Base-by-base conservation (phyloP, 306 rosid species). In the Rosa rugosa region DNA sequence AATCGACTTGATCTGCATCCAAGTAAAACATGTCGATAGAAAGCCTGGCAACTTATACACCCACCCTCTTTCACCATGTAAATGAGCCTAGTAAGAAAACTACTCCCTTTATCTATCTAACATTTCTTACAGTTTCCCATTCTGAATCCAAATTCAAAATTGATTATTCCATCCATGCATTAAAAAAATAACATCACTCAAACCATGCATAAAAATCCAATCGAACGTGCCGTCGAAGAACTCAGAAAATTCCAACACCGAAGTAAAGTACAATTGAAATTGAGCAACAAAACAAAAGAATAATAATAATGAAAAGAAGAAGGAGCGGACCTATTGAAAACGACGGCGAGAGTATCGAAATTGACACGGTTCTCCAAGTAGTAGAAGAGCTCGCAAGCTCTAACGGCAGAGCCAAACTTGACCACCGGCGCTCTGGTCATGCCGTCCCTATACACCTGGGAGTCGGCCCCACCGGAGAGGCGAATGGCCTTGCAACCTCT, bases 341-440 rank as follows among this genome's bases (percentile, higher is more conserved):
- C 41, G 41, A 62, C 20, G 36, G 68, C 68, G 68, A 62, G 68
- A 1, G 67, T 62, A 12, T 62, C 68, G 17, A 62, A 62, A 62
- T 62, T 62, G 68, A 13, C 40, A 27, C 18, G 68, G 68, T 62
- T 13, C 68, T 62, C 68, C 68, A 62, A 27, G 41, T 25, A 62
- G 68, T 4, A 62, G 5, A 62, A 27, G 40, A 62, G 68, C 7
- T 62, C 41, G 68, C 68, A 27, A 27, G 40, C 41, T 62, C 68
- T 25, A 16, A 11, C 34, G 40, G 18, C 18, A 62, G 41, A 62
- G 20, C 20, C 68, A 2, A 62, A 62, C 18, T 12, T 12, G 14
- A 62, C 68, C 40, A 62, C 68, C 41, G 68, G 68, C 8, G 68
- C 68, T 62, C 68, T 62, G 68, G 68, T 27, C 68, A 62, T 62